phyloP scores from a whole-genome alignment of 345 rosid species.

The Populus tremula region DNA sequence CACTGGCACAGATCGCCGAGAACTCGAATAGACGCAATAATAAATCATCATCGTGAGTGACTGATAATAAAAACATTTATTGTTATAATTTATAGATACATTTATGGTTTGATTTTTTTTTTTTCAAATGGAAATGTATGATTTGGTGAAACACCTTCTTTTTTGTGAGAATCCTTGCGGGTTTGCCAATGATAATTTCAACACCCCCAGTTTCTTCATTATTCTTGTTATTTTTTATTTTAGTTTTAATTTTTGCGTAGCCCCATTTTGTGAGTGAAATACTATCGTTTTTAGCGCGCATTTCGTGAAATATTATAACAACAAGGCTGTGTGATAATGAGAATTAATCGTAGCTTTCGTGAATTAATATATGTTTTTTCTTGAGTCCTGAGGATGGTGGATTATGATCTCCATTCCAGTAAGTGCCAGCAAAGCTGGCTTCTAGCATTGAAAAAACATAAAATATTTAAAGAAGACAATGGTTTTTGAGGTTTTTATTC shows the following conservation, averaged over 20 bases:
- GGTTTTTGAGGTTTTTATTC: too few species aligned
- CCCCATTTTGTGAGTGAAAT: not conserved
- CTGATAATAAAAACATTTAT: not conserved
- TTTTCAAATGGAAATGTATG: not conserved
- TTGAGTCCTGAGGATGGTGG: not conserved
- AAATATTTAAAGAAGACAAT: too few species aligned
- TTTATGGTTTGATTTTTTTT: too few species aligned
- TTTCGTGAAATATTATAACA: not conserved
- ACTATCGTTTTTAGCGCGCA: not conserved
- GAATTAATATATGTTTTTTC: too few species aligned
- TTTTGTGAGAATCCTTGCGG: slow-evolving; percentile 30
- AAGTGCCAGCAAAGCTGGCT: too few species aligned
- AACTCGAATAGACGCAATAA: slow-evolving; percentile 17
- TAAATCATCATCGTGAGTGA: slow-evolving; percentile 4
- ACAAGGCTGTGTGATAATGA: not conserved
- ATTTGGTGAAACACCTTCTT: slow-evolving; percentile 26
- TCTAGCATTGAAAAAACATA: too few species aligned
- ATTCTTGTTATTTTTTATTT: not conserved
- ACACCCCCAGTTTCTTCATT: not conserved
- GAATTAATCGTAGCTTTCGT: not conserved
- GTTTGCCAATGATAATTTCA: slow-evolving; percentile 8
- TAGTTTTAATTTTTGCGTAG: not conserved
- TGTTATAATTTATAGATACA: not conserved
- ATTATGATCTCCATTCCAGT: not conserved
- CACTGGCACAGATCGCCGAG: slow-evolving; percentile 37